Percentiles rank a stretch among this genome's conserved stretches.
Evolutionary conservation across 2,329 filamentous ascomycete genomes (phyloP).

Genomic region (Botrytis elliptica): DNA sequence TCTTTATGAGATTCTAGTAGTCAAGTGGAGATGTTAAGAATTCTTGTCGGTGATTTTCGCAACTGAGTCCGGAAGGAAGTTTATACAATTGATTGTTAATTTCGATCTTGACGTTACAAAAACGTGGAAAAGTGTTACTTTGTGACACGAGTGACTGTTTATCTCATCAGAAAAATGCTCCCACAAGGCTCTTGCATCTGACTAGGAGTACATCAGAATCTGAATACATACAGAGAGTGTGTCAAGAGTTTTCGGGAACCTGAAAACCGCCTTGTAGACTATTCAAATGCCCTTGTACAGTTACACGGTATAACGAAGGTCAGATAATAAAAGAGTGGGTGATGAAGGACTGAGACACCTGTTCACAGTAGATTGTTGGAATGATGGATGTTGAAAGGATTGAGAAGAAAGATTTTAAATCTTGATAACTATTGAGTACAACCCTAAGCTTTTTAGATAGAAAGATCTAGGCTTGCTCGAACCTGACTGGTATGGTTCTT

Average conservation of each 20-base stretch:
- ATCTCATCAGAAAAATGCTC: background rate
- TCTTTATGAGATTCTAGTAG: slow-evolving; percentile 39
- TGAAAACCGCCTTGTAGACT: background rate
- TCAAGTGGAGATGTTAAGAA: background rate
- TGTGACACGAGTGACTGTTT: slow-evolving; percentile 5
- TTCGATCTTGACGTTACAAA: background rate
- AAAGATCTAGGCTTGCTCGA: background rate
- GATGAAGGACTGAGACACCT: background rate
- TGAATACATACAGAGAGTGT: slow-evolving; percentile 17
- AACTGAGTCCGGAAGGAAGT: background rate
- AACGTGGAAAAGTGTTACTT: slow-evolving; percentile 1
- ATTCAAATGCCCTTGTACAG: background rate
- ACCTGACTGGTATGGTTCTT: background rate
- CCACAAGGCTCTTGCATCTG: background rate
- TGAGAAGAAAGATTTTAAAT: background rate
- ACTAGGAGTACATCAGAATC: background rate
- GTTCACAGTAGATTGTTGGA: background rate
- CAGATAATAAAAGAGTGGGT: background rate
- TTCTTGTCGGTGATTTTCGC: background rate
- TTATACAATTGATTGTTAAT: background rate
- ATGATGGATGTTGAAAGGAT: background rate
- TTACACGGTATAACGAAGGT: background rate
- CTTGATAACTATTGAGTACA: background rate
- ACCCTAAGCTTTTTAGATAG: no score
- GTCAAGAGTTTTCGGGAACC: background rate